Percentiles rank a stretch among this genome's conserved stretches.
Conservation (phyloP, 495 filamentous ascomycete genomes). For the Pseudomonodictys pantanalensis region DNA sequence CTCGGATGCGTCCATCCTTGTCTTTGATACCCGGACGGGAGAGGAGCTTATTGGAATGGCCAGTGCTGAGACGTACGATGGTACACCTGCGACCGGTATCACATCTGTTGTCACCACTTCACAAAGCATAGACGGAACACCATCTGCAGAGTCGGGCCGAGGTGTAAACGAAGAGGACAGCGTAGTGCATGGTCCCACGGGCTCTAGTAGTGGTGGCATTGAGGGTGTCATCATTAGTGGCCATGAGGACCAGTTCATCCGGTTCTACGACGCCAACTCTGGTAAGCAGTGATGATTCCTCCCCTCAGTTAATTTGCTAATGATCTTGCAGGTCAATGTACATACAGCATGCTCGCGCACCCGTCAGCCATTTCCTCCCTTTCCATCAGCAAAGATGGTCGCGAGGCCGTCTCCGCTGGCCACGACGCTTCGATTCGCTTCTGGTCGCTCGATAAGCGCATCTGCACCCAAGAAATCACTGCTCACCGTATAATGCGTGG, state of each 20-base stretch:
- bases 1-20: conserved; percentile 80
- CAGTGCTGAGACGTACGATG: conserved; percentile 88
- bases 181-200: conserved; percentile 76
- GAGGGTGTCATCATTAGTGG: conserved; percentile 92
- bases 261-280: conserved; percentile 97
- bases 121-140: conserved; percentile 67
- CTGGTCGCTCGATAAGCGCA: conserved; percentile 94
- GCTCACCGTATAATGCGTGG: conserved; percentile 87
- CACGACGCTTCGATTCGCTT: conserved; percentile 93
- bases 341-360: conserved; percentile 96
- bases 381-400: conserved; percentile 84
- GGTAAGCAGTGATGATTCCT: conserved; percentile 59
- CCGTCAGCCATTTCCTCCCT: conserved; percentile 87
- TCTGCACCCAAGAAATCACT: conserved; percentile 90
- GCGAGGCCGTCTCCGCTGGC: conserved; percentile 91
- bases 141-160: conserved; percentile 61
- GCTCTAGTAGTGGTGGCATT: conserved; percentile 64
- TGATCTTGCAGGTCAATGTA: conserved; percentile 78
- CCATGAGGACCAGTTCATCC: conserved; percentile 90
- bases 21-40: conserved; percentile 86
- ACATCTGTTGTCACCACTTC: conserved; percentile 91
- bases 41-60: conserved; percentile 92
- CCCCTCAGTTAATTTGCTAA: not conserved
- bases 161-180: conserved; percentile 61
- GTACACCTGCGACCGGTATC: conserved; percentile 75